Evolutionary conservation across 192 early-diverging fungal genomes (phyloP).

Genomic region (Entomortierella chlamydospora): DNA sequence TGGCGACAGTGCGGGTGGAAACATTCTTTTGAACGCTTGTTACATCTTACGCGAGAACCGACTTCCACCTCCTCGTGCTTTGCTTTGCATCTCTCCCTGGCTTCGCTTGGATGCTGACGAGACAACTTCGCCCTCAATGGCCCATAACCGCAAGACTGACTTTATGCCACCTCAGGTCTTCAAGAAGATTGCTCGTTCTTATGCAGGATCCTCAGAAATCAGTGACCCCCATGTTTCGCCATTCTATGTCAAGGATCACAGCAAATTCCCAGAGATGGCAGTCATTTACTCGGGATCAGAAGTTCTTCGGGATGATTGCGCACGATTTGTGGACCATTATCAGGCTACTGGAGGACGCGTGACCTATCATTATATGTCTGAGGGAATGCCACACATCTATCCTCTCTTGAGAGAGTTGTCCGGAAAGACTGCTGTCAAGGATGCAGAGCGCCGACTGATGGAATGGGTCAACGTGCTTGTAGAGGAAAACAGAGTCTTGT

Average conservation of each 20-base stretch:
- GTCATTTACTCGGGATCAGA: slow-evolving; percentile 32
- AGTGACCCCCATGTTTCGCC: slow-evolving; percentile 46
- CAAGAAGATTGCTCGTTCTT: slow-evolving; percentile 41
- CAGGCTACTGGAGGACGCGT: slow-evolving; percentile 38
- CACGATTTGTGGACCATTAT: slow-evolving; percentile 46
- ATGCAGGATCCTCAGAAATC: slow-evolving; percentile 36
- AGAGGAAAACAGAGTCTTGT: slow-evolving; percentile 51
- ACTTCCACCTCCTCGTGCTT: slow-evolving; percentile 40
- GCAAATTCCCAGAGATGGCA: slow-evolving; percentile 45
- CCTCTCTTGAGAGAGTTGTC: slow-evolving; percentile 30
- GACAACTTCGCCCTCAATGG: slow-evolving; percentile 40
- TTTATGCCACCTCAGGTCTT: slow-evolving; percentile 55
- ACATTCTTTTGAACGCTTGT: slow-evolving; percentile 40
- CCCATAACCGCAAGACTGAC: slow-evolving; percentile 44
- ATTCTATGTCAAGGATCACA: slow-evolving; percentile 50
- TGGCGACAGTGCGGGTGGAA: slow-evolving; percentile 43
- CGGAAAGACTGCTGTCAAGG: slow-evolving; percentile 50
- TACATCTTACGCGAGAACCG: slow-evolving; percentile 35
- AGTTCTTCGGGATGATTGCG: slow-evolving; percentile 39
- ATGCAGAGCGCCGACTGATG: slow-evolving; percentile 47
- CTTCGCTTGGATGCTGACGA: slow-evolving; percentile 44
- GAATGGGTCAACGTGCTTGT: slow-evolving; percentile 51
- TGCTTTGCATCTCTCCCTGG: slow-evolving; percentile 51
- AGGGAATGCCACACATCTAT: slow-evolving; percentile 48
- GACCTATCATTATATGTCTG: slow-evolving; percentile 48